Conservation (phyloP, 177 flowering plant genomes). For the Vitis hybrid region DNA sequence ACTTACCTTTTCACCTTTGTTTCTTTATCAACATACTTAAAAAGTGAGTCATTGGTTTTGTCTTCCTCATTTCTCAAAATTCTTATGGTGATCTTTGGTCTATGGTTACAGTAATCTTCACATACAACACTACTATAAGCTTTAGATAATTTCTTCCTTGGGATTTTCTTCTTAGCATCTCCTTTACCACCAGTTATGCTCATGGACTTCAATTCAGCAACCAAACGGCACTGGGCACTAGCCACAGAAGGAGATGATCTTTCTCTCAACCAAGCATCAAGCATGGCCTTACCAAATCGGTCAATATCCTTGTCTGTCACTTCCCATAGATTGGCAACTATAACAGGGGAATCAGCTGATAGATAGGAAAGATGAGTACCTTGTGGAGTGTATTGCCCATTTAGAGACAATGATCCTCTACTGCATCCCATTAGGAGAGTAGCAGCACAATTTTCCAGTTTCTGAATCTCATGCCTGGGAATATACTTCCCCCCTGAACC, state of each 20-base stretch:
- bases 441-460: conserved; percentile 79
- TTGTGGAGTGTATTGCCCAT: conserved; percentile 69
- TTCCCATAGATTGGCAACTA: conserved; percentile 91
- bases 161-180: too few species aligned
- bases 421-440: conserved; percentile 95
- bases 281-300: conserved; percentile 76
- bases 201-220: too few species aligned
- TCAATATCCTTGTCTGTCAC: conserved; percentile 97
- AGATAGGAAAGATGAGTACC: conserved; percentile 78
- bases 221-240: too few species aligned
- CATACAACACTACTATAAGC: too few species aligned
- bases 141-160: too few species aligned
- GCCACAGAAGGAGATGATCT: conserved; percentile 39
- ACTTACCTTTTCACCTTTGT: too few species aligned
- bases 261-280: conserved; percentile 75
- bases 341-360: conserved; percentile 82
- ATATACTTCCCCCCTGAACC: conserved; percentile 78
- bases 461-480: conserved; percentile 65
- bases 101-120: too few species aligned
- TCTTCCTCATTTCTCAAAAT: too few species aligned
- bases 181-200: too few species aligned
- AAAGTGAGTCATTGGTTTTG: too few species aligned
- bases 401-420: conserved; percentile 68
- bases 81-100: too few species aligned
- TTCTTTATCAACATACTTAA: too few species aligned